phyloP scores from a whole-genome alignment of 306 rosid species.

The Lablab purpureus region DNA sequence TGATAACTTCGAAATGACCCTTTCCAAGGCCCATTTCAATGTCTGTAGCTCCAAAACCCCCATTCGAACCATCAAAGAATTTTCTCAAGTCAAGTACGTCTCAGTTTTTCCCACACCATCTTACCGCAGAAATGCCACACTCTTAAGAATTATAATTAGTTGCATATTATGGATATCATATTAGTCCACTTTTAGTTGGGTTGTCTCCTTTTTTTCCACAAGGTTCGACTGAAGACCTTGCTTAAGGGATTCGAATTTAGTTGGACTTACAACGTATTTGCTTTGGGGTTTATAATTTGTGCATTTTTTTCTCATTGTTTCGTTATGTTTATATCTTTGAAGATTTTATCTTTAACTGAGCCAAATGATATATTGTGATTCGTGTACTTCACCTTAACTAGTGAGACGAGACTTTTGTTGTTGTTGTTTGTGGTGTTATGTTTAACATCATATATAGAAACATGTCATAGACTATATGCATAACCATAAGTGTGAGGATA shows the following conservation, averaged over 20 bases:
- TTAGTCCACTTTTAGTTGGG: neutral
- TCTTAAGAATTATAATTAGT: neutral
- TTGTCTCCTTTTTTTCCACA: too few species aligned
- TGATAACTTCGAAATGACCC: constrained; percentile 69
- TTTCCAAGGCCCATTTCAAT: constrained; percentile 81
- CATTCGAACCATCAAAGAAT: constrained; percentile 71
- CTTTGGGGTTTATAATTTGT: neutral
- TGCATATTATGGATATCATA: neutral
- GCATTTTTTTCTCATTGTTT: neutral
- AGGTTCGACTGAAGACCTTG: too few species aligned
- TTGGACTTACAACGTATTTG: neutral
- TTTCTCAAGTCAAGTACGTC: constrained; percentile 78
- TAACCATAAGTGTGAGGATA: constrained; percentile 1
- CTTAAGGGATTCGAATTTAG: neutral
- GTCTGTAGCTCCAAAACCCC: constrained; percentile 71
- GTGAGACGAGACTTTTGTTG: neutral
- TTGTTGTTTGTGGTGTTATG: neutral
- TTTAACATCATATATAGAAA: neutral
- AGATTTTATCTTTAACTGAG: neutral
- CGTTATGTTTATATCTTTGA: neutral
- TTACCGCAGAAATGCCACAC: neutral
- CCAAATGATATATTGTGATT: neutral
- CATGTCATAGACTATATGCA: neutral
- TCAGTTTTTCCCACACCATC: neutral
- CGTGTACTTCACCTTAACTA: neutral